Conservation (phyloP, 495 filamentous ascomycete genomes). For the Zalerion maritima region DNA sequence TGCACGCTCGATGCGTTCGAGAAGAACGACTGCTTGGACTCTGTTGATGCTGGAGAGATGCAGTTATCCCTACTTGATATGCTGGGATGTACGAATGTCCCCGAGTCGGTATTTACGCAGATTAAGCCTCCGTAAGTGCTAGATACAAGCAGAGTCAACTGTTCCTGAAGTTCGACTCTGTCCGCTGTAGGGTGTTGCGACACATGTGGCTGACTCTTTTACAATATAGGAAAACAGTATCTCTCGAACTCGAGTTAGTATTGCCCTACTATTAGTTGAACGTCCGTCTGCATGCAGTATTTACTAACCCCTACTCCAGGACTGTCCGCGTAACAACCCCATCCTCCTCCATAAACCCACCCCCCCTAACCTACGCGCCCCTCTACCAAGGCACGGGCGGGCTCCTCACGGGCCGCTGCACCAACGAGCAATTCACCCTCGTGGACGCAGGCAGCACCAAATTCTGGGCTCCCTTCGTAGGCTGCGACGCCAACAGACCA, state of each 20-base stretch:
- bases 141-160: too few species aligned
- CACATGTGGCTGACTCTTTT: background rate
- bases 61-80: too few species aligned
- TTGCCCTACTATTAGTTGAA: too few species aligned
- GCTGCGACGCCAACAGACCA: slow-evolving; percentile 13
- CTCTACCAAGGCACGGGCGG: slow-evolving; percentile 9
- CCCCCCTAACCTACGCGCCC: slow-evolving; percentile 5
- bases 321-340: slow-evolving; percentile 8
- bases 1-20: too few species aligned
- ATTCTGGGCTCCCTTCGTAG: slow-evolving; percentile 13
- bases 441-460: slow-evolving; percentile 12
- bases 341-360: background rate
- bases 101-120: too few species aligned
- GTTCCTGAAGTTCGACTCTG: too few species aligned
- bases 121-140: too few species aligned
- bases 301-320: background rate
- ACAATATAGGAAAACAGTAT: slow-evolving; percentile 6
- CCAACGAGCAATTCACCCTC: slow-evolving; percentile 12
- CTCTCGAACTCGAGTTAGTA: slow-evolving; percentile 12
- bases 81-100: too few species aligned
- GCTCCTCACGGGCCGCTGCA: slow-evolving; percentile 12
- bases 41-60: too few species aligned
- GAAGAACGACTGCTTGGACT: too few species aligned
- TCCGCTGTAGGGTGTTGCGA: too few species aligned
- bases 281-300: too few species aligned